Evolutionary conservation across 345 rosid genomes (phyloP), one percentile per base, ranked within the genome.

Genomic region (Moricandia moricandioides): DNA sequence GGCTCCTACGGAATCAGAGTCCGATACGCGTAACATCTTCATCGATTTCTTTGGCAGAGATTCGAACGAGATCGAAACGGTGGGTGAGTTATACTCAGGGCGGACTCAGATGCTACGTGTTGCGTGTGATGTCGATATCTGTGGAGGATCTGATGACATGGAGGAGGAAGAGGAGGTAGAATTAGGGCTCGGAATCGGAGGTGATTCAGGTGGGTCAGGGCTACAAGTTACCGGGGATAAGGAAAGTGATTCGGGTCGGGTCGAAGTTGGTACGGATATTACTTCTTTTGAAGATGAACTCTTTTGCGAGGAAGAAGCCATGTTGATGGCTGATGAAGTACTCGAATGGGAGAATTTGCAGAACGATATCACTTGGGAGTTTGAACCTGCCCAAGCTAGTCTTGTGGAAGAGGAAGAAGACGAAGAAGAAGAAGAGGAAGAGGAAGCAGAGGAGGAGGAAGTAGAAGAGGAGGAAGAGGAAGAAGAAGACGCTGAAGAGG

Each of bases 151-250:
- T 56, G 17, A n/a, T 7, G 74, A 35, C 14, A 7, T 51, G 51
- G 52, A 43, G 51, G 49, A 11, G 14, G 49, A 40, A 3, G 72
- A 39, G 34, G 67, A 62, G 27, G 17, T 68, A 3, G 76, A 65
- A 9, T 70, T 79, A 74, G 68, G 59, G 12, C 75, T 74, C 4
- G 51, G 82, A 21, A 63, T 73, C 56, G 78, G 78, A n/a, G n/a
- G n/a, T n/a, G n/a, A n/a, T n/a, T n/a, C n/a, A n/a, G 17, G 21
- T 4, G 49, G 37, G 37, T 47, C 71, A 1, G 57, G 73, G 33
- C 43, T 21, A 21, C 24, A 21, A 12, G 78, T 78, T 45, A 73
- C 51, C 4, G 78, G 77, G 58, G 13, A 57, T 62, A 70, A 17
- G 5, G 78, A 56, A 29, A 52, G 7, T 52, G 79, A 64, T 29